Conservation (phyloP, 1,284 basidiomycete genomes). For the Phylloboletellus chloephorus region DNA sequence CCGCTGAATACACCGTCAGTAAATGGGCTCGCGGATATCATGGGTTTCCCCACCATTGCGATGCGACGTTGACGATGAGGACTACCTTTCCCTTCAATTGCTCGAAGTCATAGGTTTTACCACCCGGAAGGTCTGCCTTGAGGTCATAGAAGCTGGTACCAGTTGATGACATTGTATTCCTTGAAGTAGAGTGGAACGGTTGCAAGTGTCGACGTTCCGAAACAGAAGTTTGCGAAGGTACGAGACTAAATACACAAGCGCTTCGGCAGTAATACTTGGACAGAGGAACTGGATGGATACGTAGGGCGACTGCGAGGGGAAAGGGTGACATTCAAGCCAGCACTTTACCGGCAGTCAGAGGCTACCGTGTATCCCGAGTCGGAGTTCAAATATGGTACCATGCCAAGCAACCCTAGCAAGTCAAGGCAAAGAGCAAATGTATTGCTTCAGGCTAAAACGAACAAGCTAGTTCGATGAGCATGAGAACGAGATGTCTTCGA, state of each 20-base stretch:
- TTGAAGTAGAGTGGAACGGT: conserved; percentile 14
- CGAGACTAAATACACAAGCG: not conserved
- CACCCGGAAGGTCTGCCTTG: conserved; percentile 54
- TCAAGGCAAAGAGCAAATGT: too few relatives aligned
- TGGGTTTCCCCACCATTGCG: too few relatives aligned
- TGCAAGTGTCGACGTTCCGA: conserved; percentile 9
- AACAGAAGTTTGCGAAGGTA: not conserved
- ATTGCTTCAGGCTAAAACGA: too few relatives aligned
- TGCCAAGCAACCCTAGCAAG: too few relatives aligned
- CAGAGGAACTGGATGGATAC: not conserved
- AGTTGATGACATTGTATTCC: conserved; percentile 27
- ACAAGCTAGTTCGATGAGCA: too few relatives aligned
- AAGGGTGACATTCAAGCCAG: too few relatives aligned
- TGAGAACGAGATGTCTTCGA: conserved; percentile 1
- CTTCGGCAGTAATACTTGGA: not conserved
- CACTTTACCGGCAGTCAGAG: too few relatives aligned
- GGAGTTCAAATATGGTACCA: too few relatives aligned
- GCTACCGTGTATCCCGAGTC: too few relatives aligned
- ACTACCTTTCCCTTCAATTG: conserved; percentile 72
- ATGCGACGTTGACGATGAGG: conserved; percentile 70
- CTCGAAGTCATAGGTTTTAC: conserved; percentile 54
- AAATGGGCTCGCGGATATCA: conserved; percentile 31
- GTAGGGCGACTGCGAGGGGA: not conserved
- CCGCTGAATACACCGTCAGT: conserved; percentile 45
- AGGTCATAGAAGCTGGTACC: conserved; percentile 51